Evolutionary conservation across 139 green algal genomes (phyloP).

Genomic region (Tetradesmus obliquus): DNA sequence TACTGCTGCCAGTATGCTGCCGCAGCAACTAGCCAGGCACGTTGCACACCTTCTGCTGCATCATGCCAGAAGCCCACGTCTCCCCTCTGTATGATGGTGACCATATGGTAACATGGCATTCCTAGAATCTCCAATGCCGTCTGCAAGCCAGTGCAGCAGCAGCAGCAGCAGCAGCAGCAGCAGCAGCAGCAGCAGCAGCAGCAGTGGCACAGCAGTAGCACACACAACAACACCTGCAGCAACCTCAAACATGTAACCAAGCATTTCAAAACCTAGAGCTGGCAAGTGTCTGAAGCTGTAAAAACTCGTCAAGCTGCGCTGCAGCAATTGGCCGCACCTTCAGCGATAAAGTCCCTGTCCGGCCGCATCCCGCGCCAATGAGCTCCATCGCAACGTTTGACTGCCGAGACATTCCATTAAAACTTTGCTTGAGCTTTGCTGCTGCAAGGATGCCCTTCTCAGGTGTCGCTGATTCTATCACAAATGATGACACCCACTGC

Average conservation of each 20-base stretch:
- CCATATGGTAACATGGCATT: conserved; percentile 40
- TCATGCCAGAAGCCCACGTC: background rate
- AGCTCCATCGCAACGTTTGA: background rate
- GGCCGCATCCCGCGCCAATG: conserved; percentile 23
- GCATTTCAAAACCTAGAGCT: no score
- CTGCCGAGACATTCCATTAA: no score
- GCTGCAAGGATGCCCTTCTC: no score
- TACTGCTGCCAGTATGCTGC: background rate
- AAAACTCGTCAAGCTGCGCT: no score
- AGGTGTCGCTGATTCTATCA: no score
- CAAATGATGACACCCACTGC: no score
- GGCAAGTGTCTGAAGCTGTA: no score
- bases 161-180: background rate
- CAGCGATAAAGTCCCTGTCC: conserved; percentile 12
- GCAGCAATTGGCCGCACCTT: background rate
- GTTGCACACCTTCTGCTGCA: background rate
- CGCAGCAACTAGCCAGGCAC: background rate
- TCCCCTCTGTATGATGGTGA: background rate
- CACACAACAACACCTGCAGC: background rate
- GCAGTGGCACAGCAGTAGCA: background rate
- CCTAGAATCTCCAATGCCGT: conserved; percentile 36
- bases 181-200: background rate
- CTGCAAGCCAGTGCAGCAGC: conserved; percentile 7
- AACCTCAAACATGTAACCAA: no score
- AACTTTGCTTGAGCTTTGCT: no score